Percentiles rank a stretch among this genome's conserved stretches.
phyloP scores from a whole-genome alignment of 352 stramenopile genomes.

The Elongisporangium senticosum region DNA sequence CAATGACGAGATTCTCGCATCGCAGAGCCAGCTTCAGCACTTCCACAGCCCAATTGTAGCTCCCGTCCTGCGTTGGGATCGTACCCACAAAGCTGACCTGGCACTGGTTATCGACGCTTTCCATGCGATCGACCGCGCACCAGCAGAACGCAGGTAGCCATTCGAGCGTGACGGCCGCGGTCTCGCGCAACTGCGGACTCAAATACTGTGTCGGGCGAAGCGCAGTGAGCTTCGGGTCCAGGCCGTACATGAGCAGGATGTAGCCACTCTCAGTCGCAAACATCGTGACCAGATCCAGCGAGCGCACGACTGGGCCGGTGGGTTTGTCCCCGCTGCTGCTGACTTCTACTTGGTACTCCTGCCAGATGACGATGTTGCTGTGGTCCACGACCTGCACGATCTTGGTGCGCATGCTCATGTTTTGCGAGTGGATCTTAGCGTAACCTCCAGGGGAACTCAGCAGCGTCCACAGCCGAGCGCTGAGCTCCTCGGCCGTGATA shows the following conservation, averaged over 20 bases:
- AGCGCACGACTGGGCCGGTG: constrained; percentile 18
- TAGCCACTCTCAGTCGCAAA: constrained; percentile 37
- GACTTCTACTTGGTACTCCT: constrained; percentile 27
- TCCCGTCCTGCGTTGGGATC: background rate
- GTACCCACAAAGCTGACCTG: background rate
- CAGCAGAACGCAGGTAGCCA: background rate
- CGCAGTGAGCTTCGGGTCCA: constrained; percentile 14
- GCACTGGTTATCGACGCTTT: too few relatives aligned
- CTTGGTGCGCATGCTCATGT: constrained; percentile 28
- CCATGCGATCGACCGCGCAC: background rate
- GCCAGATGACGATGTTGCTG: constrained; percentile 33
- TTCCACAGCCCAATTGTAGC: background rate
- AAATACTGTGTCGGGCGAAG: too few relatives aligned
- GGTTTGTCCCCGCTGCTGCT: background rate
- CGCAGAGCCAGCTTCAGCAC: background rate
- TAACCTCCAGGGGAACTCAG: background rate
- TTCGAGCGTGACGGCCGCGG: background rate
- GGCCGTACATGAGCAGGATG: constrained; percentile 27
- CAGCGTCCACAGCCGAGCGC: background rate
- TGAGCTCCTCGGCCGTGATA: background rate
- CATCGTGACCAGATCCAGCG: constrained; percentile 32
- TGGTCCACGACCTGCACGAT: constrained; percentile 33
- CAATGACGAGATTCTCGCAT: background rate
- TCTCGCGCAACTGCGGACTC: too few relatives aligned
- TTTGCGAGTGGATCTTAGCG: constrained; percentile 32